Conservation (phyloP, 352 stramenopile species). For the Phytopythium kandeliae region DNA sequence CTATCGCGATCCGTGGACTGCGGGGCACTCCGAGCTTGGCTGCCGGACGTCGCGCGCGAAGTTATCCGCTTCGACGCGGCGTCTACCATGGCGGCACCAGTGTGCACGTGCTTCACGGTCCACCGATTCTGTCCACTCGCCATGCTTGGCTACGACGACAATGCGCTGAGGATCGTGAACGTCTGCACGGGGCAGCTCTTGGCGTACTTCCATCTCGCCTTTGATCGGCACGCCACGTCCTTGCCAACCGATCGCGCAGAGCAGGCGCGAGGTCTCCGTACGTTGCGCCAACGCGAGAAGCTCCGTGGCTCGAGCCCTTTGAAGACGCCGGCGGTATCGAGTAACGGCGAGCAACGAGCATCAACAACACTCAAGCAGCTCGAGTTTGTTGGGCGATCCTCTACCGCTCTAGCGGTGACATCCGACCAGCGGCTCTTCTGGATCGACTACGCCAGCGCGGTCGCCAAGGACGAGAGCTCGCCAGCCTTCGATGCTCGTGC, state of each 20-base stretch:
- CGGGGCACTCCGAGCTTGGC: conserved; percentile 32
- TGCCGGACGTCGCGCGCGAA: conserved; percentile 29
- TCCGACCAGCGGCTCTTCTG: conserved; percentile 23
- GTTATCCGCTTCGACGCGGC: conserved; percentile 31
- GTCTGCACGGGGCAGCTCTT: conserved; percentile 33
- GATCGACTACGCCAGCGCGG: conserved; percentile 18
- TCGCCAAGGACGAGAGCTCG: not conserved
- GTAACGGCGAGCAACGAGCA: not conserved
- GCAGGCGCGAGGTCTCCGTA: not conserved
- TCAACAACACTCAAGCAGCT: conserved; percentile 19
- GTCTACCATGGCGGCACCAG: not conserved
- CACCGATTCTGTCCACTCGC: conserved; percentile 22
- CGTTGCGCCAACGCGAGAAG: conserved; percentile 1
- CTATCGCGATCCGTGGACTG: conserved; percentile 21
- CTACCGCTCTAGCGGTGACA: conserved; percentile 20
- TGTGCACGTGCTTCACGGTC: conserved; percentile 35
- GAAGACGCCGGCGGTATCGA: not conserved
- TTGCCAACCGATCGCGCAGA: not conserved
- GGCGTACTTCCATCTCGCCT: conserved; percentile 28
- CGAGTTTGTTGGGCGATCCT: conserved; percentile 24
- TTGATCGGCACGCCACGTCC: not conserved
- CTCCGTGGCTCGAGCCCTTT: not conserved
- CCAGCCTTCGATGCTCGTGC: not conserved
- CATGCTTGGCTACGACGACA: conserved; percentile 42
- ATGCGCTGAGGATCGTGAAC: conserved; percentile 46